Evolutionary conservation across 202 grass and related monocot species (phyloP).

Genomic region (Setaria italica): DNA sequence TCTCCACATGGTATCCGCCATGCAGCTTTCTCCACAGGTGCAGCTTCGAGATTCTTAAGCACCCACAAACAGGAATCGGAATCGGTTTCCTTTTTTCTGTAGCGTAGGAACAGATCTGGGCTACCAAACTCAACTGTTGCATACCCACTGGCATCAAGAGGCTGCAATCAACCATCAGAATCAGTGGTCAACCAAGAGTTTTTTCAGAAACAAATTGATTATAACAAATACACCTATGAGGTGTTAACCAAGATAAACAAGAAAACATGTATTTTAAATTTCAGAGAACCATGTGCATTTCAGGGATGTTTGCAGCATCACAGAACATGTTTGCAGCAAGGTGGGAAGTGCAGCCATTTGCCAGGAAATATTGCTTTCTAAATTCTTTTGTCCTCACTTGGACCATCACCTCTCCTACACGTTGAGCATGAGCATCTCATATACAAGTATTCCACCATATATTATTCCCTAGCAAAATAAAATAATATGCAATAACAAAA

Average conservation of each 20-base stretch:
- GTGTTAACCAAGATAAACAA: conserved; percentile 6
- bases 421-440: not conserved
- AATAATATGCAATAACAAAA: not conserved
- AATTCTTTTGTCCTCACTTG: not conserved
- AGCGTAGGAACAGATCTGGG: conserved; percentile 64
- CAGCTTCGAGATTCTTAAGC: conserved; percentile 29
- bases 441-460: conserved; percentile 15
- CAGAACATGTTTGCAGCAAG: conserved; percentile 18
- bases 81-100: conserved; percentile 49
- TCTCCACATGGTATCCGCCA: conserved; percentile 80
- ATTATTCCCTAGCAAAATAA: conserved; percentile 8
- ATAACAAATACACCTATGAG: not conserved
- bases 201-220: conserved; percentile 1
- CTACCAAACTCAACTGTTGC: conserved; percentile 50
- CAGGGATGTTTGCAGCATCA: too few relatives aligned
- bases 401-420: conserved; percentile 10
- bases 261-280: conserved; percentile 23
- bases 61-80: conserved; percentile 53
- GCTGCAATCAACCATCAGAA: conserved; percentile 52
- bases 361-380: conserved; percentile 7
- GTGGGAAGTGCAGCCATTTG: not conserved
- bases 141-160: conserved; percentile 68
- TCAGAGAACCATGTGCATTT: conserved; percentile 19
- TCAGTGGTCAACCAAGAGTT: conserved; percentile 8
- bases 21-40: conserved; percentile 32